Percentiles rank a stretch among this genome's conserved stretches.
phyloP scores from a whole-genome alignment of 768 basidiomycete species.

The Suillus spraguei region DNA sequence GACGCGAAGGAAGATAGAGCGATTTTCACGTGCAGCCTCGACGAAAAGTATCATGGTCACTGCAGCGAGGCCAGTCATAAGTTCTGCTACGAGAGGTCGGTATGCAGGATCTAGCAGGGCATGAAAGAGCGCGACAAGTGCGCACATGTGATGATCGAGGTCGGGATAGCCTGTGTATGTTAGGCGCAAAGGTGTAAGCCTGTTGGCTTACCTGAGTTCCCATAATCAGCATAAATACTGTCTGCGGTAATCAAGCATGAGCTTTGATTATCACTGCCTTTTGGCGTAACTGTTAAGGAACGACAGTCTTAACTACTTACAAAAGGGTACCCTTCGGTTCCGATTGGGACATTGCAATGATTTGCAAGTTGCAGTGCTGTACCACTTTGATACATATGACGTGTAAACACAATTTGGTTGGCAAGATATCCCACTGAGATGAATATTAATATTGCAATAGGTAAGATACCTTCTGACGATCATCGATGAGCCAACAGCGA shows the following conservation, averaged over 20 bases:
- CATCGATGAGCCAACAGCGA: background rate
- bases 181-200: no score
- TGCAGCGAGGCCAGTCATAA: slow-evolving; percentile 17
- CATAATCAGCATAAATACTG: no score
- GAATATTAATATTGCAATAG: slow-evolving; percentile 27
- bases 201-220: no score
- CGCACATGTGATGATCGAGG: slow-evolving; percentile 45
- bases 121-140: slow-evolving; percentile 51
- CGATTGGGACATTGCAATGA: slow-evolving; percentile 34
- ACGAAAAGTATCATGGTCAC: slow-evolving; percentile 42
- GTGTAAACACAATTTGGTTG: slow-evolving; percentile 16
- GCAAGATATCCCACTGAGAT: slow-evolving; percentile 17
- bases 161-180: slow-evolving; percentile 39
- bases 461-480: slow-evolving; percentile 19
- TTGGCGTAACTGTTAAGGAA: no score
- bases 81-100: slow-evolving; percentile 21
- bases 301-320: no score
- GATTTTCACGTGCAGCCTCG: slow-evolving; percentile 45
- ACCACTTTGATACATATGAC: slow-evolving; percentile 17
- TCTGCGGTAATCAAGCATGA: no score
- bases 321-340: slow-evolving; percentile 19
- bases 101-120: slow-evolving; percentile 19
- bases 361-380: slow-evolving; percentile 23
- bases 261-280: no score
- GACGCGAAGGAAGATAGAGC: slow-evolving; percentile 38